Percentiles rank a stretch among this genome's conserved stretches.
Evolutionary conservation across 345 rosid species (phyloP).

Genomic region (Mangifera indica): DNA sequence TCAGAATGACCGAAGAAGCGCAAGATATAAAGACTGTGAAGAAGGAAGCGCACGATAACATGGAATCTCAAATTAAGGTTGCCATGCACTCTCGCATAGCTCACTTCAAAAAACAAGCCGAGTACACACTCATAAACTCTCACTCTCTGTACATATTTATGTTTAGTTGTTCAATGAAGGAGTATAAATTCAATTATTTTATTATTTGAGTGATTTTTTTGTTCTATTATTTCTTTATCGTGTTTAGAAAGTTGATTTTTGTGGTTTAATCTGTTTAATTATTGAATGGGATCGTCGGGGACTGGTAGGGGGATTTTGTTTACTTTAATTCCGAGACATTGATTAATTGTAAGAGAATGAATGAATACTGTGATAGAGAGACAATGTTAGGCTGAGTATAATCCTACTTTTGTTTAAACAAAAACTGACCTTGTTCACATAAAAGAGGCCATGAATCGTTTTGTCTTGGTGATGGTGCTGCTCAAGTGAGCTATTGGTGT

Average conservation of each 20-base stretch:
- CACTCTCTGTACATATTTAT: not conserved
- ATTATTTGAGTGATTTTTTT: too few species aligned
- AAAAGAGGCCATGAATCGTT: not conserved
- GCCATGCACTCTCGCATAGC: conserved; percentile 73
- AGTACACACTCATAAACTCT: conserved; percentile 41
- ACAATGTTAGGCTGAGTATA: not conserved
- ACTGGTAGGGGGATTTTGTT: not conserved
- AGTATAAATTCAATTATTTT: not conserved
- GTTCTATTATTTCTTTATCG: not conserved
- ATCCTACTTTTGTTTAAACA: not conserved
- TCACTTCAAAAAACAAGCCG: conserved; percentile 65
- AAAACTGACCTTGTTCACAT: not conserved
- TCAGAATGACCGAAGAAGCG: conserved; percentile 39
- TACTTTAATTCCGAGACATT: not conserved
- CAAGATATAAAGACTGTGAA: conserved; percentile 19
- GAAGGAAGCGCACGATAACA: conserved; percentile 15
- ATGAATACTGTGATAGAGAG: not conserved
- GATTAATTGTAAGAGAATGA: not conserved
- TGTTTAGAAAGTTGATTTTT: not conserved
- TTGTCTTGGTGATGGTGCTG: not conserved
- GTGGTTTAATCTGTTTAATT: not conserved
- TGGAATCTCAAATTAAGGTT: conserved; percentile 56
- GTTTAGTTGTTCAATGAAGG: not conserved
- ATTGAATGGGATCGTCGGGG: not conserved
- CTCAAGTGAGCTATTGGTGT: not conserved